Evolutionary conservation across 345 rosid species (phyloP).

Genomic region (Isatis tinctoria): DNA sequence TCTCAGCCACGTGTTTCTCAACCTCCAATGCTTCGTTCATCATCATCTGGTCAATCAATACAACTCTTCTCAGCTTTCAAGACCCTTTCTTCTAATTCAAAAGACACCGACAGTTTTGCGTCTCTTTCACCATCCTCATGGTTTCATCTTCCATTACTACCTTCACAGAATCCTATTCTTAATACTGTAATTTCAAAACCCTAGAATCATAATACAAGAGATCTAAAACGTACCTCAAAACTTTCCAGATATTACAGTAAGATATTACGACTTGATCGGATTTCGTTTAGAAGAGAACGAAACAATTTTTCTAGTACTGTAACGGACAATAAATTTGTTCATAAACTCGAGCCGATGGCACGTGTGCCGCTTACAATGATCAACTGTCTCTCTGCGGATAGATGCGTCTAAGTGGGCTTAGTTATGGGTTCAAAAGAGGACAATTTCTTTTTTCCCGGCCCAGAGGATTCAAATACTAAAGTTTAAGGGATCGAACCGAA

Average conservation of each 20-base stretch:
- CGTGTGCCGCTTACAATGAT: neutral
- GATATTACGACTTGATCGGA: neutral
- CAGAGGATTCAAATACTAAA: no score
- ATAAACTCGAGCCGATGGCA: neutral
- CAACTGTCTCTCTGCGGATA: neutral
- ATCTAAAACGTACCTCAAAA: neutral
- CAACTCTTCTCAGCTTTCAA: slow-evolving; percentile 39
- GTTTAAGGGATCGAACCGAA: no score
- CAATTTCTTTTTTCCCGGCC: no score
- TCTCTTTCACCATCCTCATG: neutral
- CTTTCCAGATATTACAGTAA: neutral
- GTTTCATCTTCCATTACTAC: neutral
- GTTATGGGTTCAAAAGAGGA: neutral
- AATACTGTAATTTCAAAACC: neutral
- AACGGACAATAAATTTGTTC: neutral
- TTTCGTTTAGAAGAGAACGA: neutral
- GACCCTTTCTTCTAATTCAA: slow-evolving; percentile 31
- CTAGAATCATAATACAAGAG: neutral
- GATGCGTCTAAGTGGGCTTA: neutral
- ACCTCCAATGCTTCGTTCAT: slow-evolving; percentile 39
- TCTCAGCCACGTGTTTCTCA: slow-evolving; percentile 51
- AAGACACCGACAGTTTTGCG: slow-evolving; percentile 1
- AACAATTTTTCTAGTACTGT: neutral
- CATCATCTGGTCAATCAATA: slow-evolving; percentile 38
- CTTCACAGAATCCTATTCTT: neutral